Percentiles rank a stretch among this genome's conserved stretches.
Evolutionary conservation across 2,329 filamentous ascomycete species (phyloP).

Genomic region (Capronia americana): DNA sequence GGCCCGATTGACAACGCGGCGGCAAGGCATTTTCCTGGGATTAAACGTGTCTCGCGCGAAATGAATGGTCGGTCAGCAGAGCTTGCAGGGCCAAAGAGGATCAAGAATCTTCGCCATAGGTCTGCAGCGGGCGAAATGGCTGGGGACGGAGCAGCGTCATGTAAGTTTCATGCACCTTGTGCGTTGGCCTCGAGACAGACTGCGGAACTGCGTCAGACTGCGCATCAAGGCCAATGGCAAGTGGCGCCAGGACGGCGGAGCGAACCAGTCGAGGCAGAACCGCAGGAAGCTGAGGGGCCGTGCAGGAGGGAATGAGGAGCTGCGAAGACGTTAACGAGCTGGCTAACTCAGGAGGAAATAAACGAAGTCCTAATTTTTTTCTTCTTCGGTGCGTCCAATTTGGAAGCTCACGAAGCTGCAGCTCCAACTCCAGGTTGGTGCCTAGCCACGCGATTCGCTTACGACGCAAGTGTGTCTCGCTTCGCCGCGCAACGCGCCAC

Average conservation of each 20-base stretch:
- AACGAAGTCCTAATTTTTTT: neutral
- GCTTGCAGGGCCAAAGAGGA: neutral
- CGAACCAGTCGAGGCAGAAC: neutral
- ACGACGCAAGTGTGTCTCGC: neutral
- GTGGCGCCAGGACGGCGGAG: neutral
- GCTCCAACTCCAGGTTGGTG: neutral
- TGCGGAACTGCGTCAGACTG: slow-evolving; percentile 18
- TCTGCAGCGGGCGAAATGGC: slow-evolving; percentile 2
- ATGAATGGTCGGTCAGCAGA: slow-evolving; percentile 12
- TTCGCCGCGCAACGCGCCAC: neutral
- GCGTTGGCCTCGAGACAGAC: slow-evolving; percentile 19
- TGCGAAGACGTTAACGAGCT: neutral
- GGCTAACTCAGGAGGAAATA: neutral
- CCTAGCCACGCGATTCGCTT: slow-evolving; percentile 2
- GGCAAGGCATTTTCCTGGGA: slow-evolving; percentile 4
- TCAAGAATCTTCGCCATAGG: neutral
- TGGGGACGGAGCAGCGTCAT: slow-evolving; percentile 12
- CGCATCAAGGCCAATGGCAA: slow-evolving; percentile 3
- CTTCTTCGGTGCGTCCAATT: neutral
- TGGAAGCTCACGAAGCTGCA: neutral
- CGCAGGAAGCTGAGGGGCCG: neutral
- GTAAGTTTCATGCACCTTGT: slow-evolving; percentile 19
- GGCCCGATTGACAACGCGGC: slow-evolving; percentile 6
- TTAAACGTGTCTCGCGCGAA: neutral
- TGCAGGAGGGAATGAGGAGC: neutral